Conservation (phyloP, 805 yeast genomes). For the Candida hispaniensis region DNA sequence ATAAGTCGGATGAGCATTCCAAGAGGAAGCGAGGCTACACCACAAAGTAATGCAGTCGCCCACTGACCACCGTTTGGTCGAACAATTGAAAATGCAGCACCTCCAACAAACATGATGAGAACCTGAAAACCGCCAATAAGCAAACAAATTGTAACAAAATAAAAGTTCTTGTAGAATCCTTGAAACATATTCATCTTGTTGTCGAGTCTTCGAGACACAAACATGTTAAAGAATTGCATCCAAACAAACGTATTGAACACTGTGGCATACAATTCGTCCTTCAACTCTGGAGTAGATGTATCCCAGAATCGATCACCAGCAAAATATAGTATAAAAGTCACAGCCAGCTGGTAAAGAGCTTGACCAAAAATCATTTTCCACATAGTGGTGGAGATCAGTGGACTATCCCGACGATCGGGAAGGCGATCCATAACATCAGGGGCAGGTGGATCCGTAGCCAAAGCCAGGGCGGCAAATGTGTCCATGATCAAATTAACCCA, state of each 20-base stretch:
- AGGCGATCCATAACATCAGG: slow-evolving; percentile 62
- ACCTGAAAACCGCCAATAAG: slow-evolving; percentile 79
- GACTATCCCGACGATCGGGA: slow-evolving; percentile 73
- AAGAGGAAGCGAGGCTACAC: slow-evolving; percentile 67
- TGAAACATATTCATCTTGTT: slow-evolving; percentile 73
- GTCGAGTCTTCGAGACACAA: slow-evolving; percentile 84
- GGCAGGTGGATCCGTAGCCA: slow-evolving; percentile 96
- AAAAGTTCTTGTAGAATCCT: slow-evolving; percentile 72
- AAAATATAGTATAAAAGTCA: slow-evolving; percentile 76
- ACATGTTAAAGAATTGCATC: slow-evolving; percentile 90
- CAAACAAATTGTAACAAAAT: slow-evolving; percentile 59
- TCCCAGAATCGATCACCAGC: slow-evolving; percentile 54
- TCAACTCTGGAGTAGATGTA: slow-evolving; percentile 31
- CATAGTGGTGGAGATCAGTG: slow-evolving; percentile 81
- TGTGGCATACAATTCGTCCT: slow-evolving; percentile 61
- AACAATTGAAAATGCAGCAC: slow-evolving; percentile 80
- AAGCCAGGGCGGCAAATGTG: slow-evolving; percentile 91
- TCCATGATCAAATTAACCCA: slow-evolving; percentile 99
- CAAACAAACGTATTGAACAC: slow-evolving; percentile 95
- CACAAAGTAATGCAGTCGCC: slow-evolving; percentile 79
- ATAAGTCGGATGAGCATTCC: slow-evolving; percentile 66
- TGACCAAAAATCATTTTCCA: slow-evolving; percentile 98
- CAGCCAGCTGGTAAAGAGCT: slow-evolving; percentile 59
- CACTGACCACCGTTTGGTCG: slow-evolving; percentile 79
- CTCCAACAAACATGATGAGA: slow-evolving; percentile 92